phyloP scores from a whole-genome alignment of 2,329 filamentous ascomycete species.

The Thyridium curvatum region DNA sequence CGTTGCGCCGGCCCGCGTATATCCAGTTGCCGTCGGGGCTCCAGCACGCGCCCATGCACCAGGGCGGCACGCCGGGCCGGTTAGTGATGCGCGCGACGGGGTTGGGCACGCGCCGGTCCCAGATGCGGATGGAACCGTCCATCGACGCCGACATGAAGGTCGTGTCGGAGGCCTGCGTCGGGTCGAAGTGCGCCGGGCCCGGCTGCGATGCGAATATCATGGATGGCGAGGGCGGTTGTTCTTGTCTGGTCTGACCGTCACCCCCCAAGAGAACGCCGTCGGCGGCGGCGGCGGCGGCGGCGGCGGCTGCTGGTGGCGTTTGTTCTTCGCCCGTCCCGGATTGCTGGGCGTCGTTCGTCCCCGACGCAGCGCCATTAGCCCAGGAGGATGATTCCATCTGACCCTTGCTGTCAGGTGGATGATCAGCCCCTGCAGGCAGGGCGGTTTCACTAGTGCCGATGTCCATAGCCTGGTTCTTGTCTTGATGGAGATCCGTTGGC shows the following conservation, averaged over 20 bases:
- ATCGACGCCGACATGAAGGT: slow-evolving; percentile 87
- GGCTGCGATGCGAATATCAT: slow-evolving; percentile 28
- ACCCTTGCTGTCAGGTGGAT: too few relatives aligned
- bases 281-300: too few relatives aligned
- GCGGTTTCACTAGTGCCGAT: too few relatives aligned
- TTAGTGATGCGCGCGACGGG: slow-evolving; percentile 76
- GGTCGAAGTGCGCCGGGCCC: slow-evolving; percentile 38
- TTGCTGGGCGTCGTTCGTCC: too few relatives aligned
- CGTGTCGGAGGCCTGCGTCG: slow-evolving; percentile 59
- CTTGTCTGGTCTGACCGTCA: slow-evolving; percentile 1
- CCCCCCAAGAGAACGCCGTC: too few relatives aligned
- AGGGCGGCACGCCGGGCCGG: slow-evolving; percentile 73
- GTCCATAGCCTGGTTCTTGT: too few relatives aligned
- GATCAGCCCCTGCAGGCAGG: too few relatives aligned
- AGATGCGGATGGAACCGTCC: slow-evolving; percentile 84
- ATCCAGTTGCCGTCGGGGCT: slow-evolving; percentile 92
- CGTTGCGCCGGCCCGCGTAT: slow-evolving; percentile 84
- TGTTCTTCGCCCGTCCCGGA: too few relatives aligned
- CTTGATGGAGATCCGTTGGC: too few relatives aligned
- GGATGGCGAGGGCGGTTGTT: slow-evolving; percentile 23
- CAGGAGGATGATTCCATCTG: too few relatives aligned
- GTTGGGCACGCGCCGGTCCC: slow-evolving; percentile 74
- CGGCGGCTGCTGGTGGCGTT: too few relatives aligned
- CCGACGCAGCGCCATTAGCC: too few relatives aligned
- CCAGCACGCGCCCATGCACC: slow-evolving; percentile 98